Conservation (phyloP, 345 rosid species). For the Gossypium sturtianum region DNA sequence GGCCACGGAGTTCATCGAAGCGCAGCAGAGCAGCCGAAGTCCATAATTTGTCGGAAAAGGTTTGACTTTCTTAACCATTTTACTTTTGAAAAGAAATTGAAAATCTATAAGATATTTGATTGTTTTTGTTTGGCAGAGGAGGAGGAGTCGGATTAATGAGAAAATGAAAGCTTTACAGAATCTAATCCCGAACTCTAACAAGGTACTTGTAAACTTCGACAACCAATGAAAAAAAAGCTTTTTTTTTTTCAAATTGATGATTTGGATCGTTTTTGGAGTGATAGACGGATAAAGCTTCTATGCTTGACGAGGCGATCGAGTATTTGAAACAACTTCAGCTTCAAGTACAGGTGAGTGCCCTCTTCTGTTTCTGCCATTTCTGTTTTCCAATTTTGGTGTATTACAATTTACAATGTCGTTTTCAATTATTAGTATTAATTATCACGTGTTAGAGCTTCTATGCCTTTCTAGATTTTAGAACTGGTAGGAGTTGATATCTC, state of each 20-base stretch:
- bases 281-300: constrained; percentile 82
- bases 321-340: constrained; percentile 82
- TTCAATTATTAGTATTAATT: neutral
- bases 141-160: constrained; percentile 78
- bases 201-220: constrained; percentile 28
- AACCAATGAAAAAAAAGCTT: neutral
- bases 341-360: constrained; percentile 58
- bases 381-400: neutral
- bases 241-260: neutral
- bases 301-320: constrained; percentile 84
- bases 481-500: neutral
- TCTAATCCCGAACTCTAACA: constrained; percentile 70
- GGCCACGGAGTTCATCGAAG: constrained; percentile 45
- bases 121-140: constrained; percentile 36
- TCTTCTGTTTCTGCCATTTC: constrained; percentile 14
- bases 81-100: too few relatives aligned
- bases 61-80: constrained; percentile 12
- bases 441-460: neutral
- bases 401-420: neutral
- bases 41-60: constrained; percentile 81
- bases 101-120: neutral
- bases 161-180: constrained; percentile 81
- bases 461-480: neutral
- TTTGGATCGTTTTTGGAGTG: neutral
- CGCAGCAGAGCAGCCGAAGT: constrained; percentile 68